Evolutionary conservation across 768 basidiomycete genomes (phyloP).

Genomic region (Russula ochroleuca): DNA sequence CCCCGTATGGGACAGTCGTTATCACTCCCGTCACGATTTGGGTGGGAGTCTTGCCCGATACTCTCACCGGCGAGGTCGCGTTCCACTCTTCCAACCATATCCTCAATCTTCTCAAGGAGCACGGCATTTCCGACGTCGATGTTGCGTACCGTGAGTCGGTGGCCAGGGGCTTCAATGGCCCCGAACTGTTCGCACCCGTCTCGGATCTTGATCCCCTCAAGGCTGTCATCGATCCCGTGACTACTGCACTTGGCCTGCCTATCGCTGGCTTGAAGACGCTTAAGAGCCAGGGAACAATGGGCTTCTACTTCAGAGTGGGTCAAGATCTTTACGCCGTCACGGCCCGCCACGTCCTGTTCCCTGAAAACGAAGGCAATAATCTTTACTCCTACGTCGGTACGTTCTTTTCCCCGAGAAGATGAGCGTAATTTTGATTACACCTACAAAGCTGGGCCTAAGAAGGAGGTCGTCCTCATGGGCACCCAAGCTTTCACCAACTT

Average conservation of each 20-base stretch:
- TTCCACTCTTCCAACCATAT: constrained; percentile 27
- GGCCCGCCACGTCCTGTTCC: constrained; percentile 32
- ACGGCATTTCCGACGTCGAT: constrained; percentile 27
- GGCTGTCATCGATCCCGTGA: constrained; percentile 36
- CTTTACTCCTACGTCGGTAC: not conserved
- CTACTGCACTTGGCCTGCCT: constrained; percentile 36
- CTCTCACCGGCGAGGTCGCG: constrained; percentile 28
- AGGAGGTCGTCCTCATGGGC: not conserved
- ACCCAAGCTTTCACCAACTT: not conserved
- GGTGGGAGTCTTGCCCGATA: constrained; percentile 28
- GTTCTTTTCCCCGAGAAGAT: not conserved
- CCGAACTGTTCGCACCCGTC: constrained; percentile 30
- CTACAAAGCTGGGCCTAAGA: not conserved
- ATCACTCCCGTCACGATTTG: not conserved
- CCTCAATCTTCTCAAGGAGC: constrained; percentile 24
- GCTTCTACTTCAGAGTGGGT: constrained; percentile 36
- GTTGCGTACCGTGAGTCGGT: constrained; percentile 32
- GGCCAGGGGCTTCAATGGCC: constrained; percentile 22
- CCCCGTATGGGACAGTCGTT: constrained; percentile 28
- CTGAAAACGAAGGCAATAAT: not conserved
- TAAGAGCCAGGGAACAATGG: constrained; percentile 38
- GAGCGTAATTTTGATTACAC: not conserved
- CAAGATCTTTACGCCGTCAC: constrained; percentile 37
- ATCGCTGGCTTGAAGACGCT: constrained; percentile 30
- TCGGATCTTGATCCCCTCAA: constrained; percentile 32